phyloP scores from a whole-genome alignment of 805 yeast species.

The Blastobotrys parvus region DNA sequence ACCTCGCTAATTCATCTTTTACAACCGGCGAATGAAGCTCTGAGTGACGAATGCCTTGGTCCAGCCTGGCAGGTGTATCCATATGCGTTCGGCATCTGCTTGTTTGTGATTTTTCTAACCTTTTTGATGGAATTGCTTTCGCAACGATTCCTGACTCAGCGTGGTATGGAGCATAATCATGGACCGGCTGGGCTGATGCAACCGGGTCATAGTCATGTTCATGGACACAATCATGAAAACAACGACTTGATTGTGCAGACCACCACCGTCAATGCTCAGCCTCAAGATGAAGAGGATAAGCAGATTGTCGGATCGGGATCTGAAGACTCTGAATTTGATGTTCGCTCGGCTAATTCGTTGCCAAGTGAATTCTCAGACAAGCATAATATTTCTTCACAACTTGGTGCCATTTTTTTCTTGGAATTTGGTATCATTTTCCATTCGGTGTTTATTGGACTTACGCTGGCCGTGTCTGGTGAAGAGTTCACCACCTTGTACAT shows the following conservation, averaged over 20 bases:
- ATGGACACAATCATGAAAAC: not conserved
- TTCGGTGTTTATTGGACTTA: conserved; percentile 72
- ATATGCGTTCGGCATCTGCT: conserved; percentile 48
- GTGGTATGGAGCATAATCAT: conserved; percentile 16
- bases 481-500: conserved; percentile 65
- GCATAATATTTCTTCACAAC: conserved; percentile 18
- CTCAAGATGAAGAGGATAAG: not conserved
- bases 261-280: not conserved
- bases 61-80: conserved; percentile 41
- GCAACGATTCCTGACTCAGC: conserved; percentile 9
- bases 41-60: conserved; percentile 15
- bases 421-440: conserved; percentile 81
- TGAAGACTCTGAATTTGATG: not conserved
- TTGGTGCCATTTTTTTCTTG: conserved; percentile 45
- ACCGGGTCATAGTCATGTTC: not conserved
- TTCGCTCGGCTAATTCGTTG: not conserved
- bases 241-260: not conserved
- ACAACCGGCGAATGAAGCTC: conserved; percentile 29
- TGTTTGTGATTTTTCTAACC: conserved; percentile 36
- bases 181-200: conserved; percentile 15
- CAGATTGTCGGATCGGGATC: not conserved
- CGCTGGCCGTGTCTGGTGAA: conserved; percentile 69
- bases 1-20: conserved; percentile 66
- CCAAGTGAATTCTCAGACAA: not conserved
- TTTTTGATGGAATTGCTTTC: conserved; percentile 17